Evolutionary conservation across 768 basidiomycete species (phyloP).

Genomic region (Auricularia auricula-judae): DNA sequence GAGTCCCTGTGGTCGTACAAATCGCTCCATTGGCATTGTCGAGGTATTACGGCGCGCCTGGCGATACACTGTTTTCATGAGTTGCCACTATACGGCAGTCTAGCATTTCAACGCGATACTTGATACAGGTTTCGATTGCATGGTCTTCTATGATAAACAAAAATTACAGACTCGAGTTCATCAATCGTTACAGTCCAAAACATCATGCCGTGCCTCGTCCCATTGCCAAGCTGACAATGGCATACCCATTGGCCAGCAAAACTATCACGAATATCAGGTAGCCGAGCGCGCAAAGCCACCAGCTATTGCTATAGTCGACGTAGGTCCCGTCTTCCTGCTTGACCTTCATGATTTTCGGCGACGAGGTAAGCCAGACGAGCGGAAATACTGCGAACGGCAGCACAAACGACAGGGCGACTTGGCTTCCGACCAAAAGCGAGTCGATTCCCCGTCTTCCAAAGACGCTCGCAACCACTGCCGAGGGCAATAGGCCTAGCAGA

Average conservation of each 20-base stretch:
- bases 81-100: too few species aligned
- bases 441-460: constrained; percentile 63
- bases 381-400: constrained; percentile 79
- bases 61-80: too few species aligned
- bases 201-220: constrained; percentile 15
- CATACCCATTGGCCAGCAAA: constrained; percentile 65
- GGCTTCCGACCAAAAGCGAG: constrained; percentile 71
- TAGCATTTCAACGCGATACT: too few species aligned
- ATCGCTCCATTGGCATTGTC: too few species aligned
- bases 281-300: constrained; percentile 37
- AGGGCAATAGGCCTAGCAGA: constrained; percentile 69
- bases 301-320: constrained; percentile 57
- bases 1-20: too few species aligned
- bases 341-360: constrained; percentile 59
- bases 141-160: too few species aligned
- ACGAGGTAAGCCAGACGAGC: constrained; percentile 61
- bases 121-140: too few species aligned
- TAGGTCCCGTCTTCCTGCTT: constrained; percentile 19
- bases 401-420: constrained; percentile 74
- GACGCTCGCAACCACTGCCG: constrained; percentile 64
- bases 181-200: not conserved
- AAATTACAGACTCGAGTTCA: too few species aligned
- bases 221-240: constrained; percentile 47
- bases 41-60: too few species aligned
- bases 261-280: constrained; percentile 54